Base-by-base conservation (phyloP, 495 filamentous ascomycete species). In the Recurvomyces mirabilis region DNA sequence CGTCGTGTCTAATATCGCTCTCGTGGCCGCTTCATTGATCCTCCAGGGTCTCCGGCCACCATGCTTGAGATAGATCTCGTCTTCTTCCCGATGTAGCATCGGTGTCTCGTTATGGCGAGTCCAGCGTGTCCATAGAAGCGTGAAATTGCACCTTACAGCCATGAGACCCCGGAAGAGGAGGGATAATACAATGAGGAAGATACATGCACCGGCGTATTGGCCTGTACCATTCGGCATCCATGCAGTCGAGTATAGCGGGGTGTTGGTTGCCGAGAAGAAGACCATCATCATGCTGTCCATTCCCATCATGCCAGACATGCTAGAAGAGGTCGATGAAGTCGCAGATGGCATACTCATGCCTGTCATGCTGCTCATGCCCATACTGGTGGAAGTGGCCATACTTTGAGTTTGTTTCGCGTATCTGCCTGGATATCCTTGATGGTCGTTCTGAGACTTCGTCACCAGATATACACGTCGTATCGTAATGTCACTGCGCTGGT, bases 151-250 rank as follows among this genome's bases (percentile, higher is more conserved):
- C 17, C 47, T 6, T 49, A 75, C 63, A 2, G 84, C 88, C 29
- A 86, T 62, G 11, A 88, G 64, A 15, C 64, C 68, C 28, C 86
- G 81, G 58, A 77, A 78, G 41, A 81, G 51, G 43, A 77, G 66
- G 12, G 79, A 72, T 19, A 94, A 74, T 13, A 78, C 43, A 61
- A 93, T 78, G 26, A 93, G 70, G 62, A 93, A 91, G 61, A 94
- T 80, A 62, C 86, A 91, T 24, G 84, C 87, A 29, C 73, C 85
- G 6, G 81, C 86, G 59, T 94, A 94, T 41, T 68, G 54, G 37
- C 80, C 82, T 0, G 70, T 67, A 15, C 62, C 74, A 5, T 53
- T 65, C 6, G 88, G 89, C 2, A 76, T 78, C 86, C 86, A 95
- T 23, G 62, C 47, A 0, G 63, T 53, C 5, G 84, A 81, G 70